Evolutionary conservation across 352 stramenopile species (phyloP), one percentile per base, ranked within the genome.

Genomic region (Blastocystis sp.): DNA sequence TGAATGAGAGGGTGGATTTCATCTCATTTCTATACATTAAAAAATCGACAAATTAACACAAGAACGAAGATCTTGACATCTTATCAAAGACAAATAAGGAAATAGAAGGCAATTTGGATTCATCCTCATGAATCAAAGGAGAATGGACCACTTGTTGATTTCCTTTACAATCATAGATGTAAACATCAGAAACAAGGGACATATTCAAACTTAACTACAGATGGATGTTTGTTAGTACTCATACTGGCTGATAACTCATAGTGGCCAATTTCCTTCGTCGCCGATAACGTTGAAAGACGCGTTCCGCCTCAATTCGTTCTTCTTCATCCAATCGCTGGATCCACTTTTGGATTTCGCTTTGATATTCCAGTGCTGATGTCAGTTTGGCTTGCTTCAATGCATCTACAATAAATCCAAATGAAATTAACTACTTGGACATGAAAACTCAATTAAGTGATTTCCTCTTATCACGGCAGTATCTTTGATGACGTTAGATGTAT

Each of bases 91-190:
- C 22, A 19, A 81, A 24, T 24, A 64, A 24, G 17, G 44, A 22
- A 4, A 81, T 40, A 11, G n/a, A 59, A 5, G 15, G 7, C 2
- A 48, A 48, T 9, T 2, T 48, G 40, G 40, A 48, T 48, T 48
- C 9, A 9, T 48, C 3, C 9, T 2, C 3, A 27, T 51, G 35
- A 3, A 44, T 17, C 0, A 37, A 2, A 33, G 70, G 70, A 13
- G 54, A 51, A 15, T 27, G 7, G 7, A 81, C 37, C 17, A 62
- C 9, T 33, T 64, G 44, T 3, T 59, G 35, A 6, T 60, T 19
- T 17, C 51, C 70, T 30, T 64, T 60, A 40, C 70, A 81, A 11
- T 81, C 70, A 22, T 64, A 81, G 22, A 81, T 33, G 53, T 81
- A 81, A 33, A 59, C 7, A 60, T 81, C 70, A 15, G 40, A 7